phyloP scores from a whole-genome alignment of 345 rosid species.

The Anacardium occidentale region DNA sequence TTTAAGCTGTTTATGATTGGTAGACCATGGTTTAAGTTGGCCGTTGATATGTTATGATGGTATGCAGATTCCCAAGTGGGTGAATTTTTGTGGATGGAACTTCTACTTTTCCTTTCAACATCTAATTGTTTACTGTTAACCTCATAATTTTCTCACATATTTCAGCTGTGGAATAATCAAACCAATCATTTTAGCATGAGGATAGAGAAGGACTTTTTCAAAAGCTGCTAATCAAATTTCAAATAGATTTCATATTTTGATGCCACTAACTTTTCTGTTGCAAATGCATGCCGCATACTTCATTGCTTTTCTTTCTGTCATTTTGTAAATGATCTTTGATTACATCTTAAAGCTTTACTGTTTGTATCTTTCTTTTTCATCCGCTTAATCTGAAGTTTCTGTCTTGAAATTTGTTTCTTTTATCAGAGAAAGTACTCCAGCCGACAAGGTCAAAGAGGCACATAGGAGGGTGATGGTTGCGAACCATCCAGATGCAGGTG shows the following conservation, averaged over 20 bases:
- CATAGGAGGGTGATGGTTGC: constrained; percentile 68
- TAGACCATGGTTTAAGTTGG: not conserved
- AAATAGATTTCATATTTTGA: not conserved
- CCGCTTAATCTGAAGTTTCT: not conserved
- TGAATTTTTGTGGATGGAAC: not conserved
- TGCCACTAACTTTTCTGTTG: not conserved
- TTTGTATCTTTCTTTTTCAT: not conserved
- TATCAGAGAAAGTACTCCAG: constrained; percentile 50
- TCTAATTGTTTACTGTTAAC: not conserved
- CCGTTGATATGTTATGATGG: not conserved
- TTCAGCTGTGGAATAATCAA: not conserved
- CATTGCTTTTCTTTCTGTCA: not conserved
- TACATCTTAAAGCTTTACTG: not conserved
- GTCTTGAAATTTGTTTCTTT: not conserved
- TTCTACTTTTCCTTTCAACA: not conserved
- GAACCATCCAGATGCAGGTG: constrained; percentile 57
- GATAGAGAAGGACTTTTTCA: not conserved
- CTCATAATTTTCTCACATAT: not conserved
- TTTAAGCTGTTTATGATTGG: not conserved
- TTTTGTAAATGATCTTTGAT: not conserved
- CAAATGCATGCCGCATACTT: not conserved
- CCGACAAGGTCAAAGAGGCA: constrained; percentile 64
- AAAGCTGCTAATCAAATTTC: not conserved
- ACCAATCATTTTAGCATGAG: not conserved
- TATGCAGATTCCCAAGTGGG: not conserved